Evolutionary conservation across 495 filamentous ascomycete species (phyloP), one percentile per base, ranked within the genome.

Genomic region (Talaromyces thailandensis): DNA sequence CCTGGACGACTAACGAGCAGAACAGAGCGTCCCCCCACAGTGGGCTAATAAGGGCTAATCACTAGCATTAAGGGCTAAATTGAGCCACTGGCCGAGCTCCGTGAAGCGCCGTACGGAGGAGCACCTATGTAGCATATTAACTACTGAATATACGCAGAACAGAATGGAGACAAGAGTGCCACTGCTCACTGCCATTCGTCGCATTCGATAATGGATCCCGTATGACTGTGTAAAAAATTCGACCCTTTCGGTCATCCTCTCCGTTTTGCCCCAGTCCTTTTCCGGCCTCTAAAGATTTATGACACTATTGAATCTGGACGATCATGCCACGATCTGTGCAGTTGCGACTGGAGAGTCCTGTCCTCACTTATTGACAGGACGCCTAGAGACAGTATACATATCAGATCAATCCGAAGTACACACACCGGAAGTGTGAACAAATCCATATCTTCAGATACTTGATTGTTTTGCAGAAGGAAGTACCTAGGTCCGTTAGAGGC

Each of bases 11-110:
- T 48, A 48, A 21, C 43, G 18, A 48, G 37, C 43, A 40, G 35
- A 40, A 40, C 35, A 40, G 35, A 40, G 12, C 35, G 14, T 40
- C 51, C 51, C 51, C 51, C 51, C 51, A 55, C 51, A 55, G 51
- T 55, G 51, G 51, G 51, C 51, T 53, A 53, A n/a, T 24, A 53
- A 53, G 51, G 50, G 21, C 50, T 35, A 57, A n/a, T 57, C 55
- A 31, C 29, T 23, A 35, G 55, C 55, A 57, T 57, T 18, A 32
- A 31, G 55, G 56, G 31, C 56, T 58, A 58, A 55, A 25, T 12
- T 23, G 48, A 52, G 48, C 48, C 48, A 52, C 48, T 25, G 48
- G 48, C 48, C 48, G 48, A 52, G 48, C 48, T 52, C 48, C 48
- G 51, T 55, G 43, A 55, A 28, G 51, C 51, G 51, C 51, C 51